Conservation (phyloP, 371 early-diverging fungal species). For the Haplosporangium sp. region DNA sequence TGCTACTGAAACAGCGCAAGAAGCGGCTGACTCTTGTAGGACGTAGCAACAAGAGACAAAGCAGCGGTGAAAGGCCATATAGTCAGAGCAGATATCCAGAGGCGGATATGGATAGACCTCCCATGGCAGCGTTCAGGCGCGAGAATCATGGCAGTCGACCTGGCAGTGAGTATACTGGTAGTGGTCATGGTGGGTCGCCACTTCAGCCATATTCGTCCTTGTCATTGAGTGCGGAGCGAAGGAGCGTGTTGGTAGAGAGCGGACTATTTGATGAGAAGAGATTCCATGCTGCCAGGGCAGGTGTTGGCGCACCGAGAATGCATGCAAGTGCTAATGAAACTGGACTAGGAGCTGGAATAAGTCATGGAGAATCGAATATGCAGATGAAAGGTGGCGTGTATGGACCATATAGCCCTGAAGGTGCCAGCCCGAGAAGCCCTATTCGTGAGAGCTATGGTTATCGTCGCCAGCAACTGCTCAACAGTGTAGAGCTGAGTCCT, state of each 20-base stretch:
- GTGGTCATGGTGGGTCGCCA: conserved; percentile 12
- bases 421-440: background rate
- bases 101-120: conserved; percentile 3
- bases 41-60: background rate
- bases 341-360: conserved; percentile 15
- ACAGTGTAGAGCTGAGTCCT: conserved; percentile 5
- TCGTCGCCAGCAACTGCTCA: background rate
- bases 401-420: conserved; percentile 24
- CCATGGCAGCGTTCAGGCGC: conserved; percentile 13
- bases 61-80: background rate
- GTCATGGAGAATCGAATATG: conserved; percentile 9
- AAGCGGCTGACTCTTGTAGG: conserved; percentile 39
- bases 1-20: conserved; percentile 41
- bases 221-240: background rate
- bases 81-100: conserved; percentile 12
- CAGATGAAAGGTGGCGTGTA: conserved; percentile 18
- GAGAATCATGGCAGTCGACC: conserved; percentile 7
- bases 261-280: conserved; percentile 26
- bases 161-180: conserved; percentile 8
- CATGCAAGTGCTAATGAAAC: no score
- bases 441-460: background rate
- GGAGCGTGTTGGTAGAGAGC: background rate
- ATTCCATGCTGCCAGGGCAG: conserved; percentile 19
- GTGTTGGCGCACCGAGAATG: no score
- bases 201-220: background rate